These are phyloP conservation scores for Mastigamoeba balamuthi DNA, from an alignment of 78 protist genomes.

Conservation along the genomic window DNA sequence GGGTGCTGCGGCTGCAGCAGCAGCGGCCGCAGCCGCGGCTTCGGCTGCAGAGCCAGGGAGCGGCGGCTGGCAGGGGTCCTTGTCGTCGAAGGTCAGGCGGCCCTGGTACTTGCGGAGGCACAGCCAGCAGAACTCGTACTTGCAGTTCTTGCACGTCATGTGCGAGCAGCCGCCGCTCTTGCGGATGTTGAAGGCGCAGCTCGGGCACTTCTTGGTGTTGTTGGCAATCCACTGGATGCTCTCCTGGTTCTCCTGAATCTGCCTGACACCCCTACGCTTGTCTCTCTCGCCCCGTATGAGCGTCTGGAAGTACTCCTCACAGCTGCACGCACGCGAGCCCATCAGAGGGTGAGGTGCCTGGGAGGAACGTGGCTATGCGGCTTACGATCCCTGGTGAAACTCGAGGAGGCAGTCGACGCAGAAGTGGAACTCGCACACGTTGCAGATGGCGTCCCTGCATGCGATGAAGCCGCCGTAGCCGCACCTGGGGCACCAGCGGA, in stretches of 20 bases:
- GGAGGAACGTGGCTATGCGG: no score
- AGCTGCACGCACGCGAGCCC: not conserved
- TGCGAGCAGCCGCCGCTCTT: conserved; percentile 72
- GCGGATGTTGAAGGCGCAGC: conserved; percentile 25
- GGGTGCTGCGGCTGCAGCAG: no score
- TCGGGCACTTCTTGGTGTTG: conserved; percentile 43
- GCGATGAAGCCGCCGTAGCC: not conserved
- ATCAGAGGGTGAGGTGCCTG: not conserved
- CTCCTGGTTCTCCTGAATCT: not conserved
- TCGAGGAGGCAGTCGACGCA: not conserved
- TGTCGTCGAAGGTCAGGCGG: not conserved
- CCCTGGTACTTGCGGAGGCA: conserved; percentile 1
- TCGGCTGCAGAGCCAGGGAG: no score
- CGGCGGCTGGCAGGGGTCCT: not conserved
- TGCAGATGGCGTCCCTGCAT: not conserved
- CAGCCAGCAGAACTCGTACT: conserved; percentile 51
- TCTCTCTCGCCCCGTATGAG: not conserved
- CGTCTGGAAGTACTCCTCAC: not conserved
- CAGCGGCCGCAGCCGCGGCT: no score
- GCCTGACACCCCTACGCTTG: not conserved
- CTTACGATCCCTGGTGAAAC: not conserved
- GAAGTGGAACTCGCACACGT: not conserved
- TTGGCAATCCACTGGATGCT: not conserved
- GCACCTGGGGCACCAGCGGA: not conserved
- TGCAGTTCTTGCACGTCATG: conserved; percentile 38